Base-by-base conservation (phyloP, 495 filamentous ascomycete species). In the Trichoderma virens region DNA sequence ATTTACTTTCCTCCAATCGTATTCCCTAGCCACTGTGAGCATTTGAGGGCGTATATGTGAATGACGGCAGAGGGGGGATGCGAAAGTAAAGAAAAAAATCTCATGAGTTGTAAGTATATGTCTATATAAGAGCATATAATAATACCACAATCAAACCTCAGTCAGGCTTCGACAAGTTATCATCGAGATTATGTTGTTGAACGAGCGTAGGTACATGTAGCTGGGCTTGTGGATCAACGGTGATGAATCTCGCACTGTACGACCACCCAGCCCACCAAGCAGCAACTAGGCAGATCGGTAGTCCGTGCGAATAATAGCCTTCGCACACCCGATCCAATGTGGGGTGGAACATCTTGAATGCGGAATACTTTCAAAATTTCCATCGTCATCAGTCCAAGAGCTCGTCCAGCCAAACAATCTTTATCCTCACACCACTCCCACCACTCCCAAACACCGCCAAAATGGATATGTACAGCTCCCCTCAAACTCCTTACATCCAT, bases 401-500 rank as follows among this genome's bases (percentile, higher is more conserved):
- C 6, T 8, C 16, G 32, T 13, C 18, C 30, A 61, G 8, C 59
- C 59, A 34, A 43, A n/a, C 61, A 62, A 25, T n/a, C 7, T 45
- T 28, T 1, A 47, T 61, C 30, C 11, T 23, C 18, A 9, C 20
- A 47, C 43, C 25, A 38, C 59, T 1, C 2, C 59, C 59, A 11
- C 18, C 30, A 30, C 3, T 45, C n/a, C n/a, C n/a, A n/a, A n/a
- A n/a, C n/a, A 31, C 38, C 34, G 51, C 11, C 23, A 64, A 47
- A 28, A 70, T 67, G 66, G 64, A 67, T 54, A 62, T 62, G 61
- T 62, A 62, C 61, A 35, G 30, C 16, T 25, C 25, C 4, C 18
- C 13, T 23, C n/a, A 13, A 35, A 20, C 31, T 35, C 2, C 31
- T 1, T 8, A 20, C 11, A n/a, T 2, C 3, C 4, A 39, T 0